Conservation (phyloP, 2,329 filamentous ascomycete species). For the Curvularia eragrostidis region DNA sequence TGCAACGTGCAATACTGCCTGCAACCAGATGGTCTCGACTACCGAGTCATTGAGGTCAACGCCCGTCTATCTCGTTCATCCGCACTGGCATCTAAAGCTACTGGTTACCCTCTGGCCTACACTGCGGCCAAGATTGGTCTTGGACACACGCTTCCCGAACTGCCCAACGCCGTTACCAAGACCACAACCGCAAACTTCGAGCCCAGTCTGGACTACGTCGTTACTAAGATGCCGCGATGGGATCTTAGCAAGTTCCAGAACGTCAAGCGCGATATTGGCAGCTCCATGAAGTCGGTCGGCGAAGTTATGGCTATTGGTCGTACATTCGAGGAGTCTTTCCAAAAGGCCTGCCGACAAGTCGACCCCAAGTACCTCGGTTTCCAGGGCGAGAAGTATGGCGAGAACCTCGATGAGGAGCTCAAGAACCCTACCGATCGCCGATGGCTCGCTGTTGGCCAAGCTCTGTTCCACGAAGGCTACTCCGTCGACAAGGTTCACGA, state of each 20-base stretch:
- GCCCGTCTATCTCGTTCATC: slow-evolving; percentile 97
- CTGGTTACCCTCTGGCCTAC: slow-evolving; percentile 95
- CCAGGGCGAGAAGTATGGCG: slow-evolving; percentile 87
- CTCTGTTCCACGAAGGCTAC: slow-evolving; percentile 97
- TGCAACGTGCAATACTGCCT: slow-evolving; percentile 99
- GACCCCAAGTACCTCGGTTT: slow-evolving; percentile 92
- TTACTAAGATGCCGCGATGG: slow-evolving; percentile 98
- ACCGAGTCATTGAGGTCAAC: slow-evolving; percentile 98
- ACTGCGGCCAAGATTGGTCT: slow-evolving; percentile 98
- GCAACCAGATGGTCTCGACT: slow-evolving; percentile 95
- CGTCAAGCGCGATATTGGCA: slow-evolving; percentile 96
- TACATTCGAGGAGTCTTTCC: slow-evolving; percentile 98
- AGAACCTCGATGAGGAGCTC: slow-evolving; percentile 87
- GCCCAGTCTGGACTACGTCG: slow-evolving; percentile 95
- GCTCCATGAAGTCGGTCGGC: slow-evolving; percentile 98
- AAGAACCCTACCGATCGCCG: slow-evolving; percentile 93
- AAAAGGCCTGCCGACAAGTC: slow-evolving; percentile 97
- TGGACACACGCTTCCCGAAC: slow-evolving; percentile 90
- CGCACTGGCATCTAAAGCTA: slow-evolving; percentile 95
- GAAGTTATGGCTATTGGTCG: slow-evolving; percentile 99
- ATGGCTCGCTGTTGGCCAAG: slow-evolving; percentile 96
- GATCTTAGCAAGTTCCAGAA: slow-evolving; percentile 99
- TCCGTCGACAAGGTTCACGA: slow-evolving; percentile 90
- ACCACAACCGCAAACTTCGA: slow-evolving; percentile 99
- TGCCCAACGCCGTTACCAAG: slow-evolving; percentile 97